Conservation (phyloP, 2,329 filamentous ascomycete genomes). For the Podosphaera xanthii region DNA sequence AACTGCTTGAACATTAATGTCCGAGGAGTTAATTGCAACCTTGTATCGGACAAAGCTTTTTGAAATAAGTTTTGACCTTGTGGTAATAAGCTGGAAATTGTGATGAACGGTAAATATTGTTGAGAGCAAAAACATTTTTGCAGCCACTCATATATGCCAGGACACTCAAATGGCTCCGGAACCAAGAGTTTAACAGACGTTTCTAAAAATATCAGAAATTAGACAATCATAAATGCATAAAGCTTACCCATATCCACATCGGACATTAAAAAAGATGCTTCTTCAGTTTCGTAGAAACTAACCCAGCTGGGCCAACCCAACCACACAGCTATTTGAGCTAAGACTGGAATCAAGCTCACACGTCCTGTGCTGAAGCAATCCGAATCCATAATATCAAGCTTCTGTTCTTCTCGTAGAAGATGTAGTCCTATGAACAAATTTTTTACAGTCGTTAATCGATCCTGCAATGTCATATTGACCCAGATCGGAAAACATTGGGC, state of each 20-base stretch:
- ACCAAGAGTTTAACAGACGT: constrained; percentile 13
- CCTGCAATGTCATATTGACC: constrained; percentile 26
- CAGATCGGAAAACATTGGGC: constrained; percentile 44
- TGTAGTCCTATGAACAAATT: constrained; percentile 59
- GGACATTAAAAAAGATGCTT: constrained; percentile 27
- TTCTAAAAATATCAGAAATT: constrained; percentile 2
- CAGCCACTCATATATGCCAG: constrained; percentile 34
- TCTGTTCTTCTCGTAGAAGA: constrained; percentile 71
- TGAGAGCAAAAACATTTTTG: constrained; percentile 18
- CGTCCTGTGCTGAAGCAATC: constrained; percentile 23
- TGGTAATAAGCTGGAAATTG: constrained; percentile 25
- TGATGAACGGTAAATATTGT: constrained; percentile 22
- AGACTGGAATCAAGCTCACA: constrained; percentile 40
- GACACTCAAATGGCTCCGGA: constrained; percentile 28
- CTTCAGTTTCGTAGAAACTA: constrained; percentile 36
- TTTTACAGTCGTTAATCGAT: constrained; percentile 35
- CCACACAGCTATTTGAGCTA: constrained; percentile 68
- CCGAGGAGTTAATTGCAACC: constrained; percentile 27
- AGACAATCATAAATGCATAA: not conserved
- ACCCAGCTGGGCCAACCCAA: constrained; percentile 49
- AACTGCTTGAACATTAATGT: constrained; percentile 49
- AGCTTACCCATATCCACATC: constrained; percentile 28
- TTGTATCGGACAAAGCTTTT: constrained; percentile 7
- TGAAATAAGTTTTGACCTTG: constrained; percentile 8
- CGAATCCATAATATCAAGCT: constrained; percentile 42